These are phyloP conservation scores for Nakaseomyces bracarensis DNA, from an alignment of 1,139 yeast genomes.

Conservation along the genomic window DNA sequence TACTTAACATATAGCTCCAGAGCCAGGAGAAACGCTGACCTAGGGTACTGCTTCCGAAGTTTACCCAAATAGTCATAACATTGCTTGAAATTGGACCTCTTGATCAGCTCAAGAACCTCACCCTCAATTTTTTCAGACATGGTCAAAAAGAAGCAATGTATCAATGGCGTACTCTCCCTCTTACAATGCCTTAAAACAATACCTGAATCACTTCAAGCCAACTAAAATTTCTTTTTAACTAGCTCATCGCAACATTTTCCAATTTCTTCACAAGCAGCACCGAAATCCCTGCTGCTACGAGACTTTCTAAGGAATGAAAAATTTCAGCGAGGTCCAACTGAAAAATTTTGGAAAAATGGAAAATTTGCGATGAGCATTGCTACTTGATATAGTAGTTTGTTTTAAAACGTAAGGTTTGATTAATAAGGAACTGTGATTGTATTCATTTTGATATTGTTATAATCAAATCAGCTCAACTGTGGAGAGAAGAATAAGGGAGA, in stretches of 20 bases:
- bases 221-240: too few species aligned
- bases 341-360: neutral
- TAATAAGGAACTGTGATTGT: too few species aligned
- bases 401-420: too few species aligned
- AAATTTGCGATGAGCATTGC: constrained; percentile 5
- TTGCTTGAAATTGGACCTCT: constrained; percentile 23
- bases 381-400: neutral
- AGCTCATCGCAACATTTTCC: constrained; percentile 1
- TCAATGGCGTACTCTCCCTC: too few species aligned
- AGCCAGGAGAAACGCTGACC: constrained; percentile 20
- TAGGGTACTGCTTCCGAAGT: constrained; percentile 22
- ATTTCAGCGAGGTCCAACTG: neutral
- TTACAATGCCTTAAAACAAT: neutral
- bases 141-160: too few species aligned
- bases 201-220: too few species aligned
- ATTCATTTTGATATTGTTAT: neutral
- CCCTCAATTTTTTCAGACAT: constrained; percentile 15
- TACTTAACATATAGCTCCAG: constrained; percentile 26
- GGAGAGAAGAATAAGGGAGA: neutral
- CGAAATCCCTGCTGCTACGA: neutral
- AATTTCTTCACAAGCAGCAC: too few species aligned
- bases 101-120: constrained; percentile 22
- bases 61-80: constrained; percentile 20
- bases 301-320: neutral
- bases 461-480: neutral